These are phyloP conservation scores for Linum tenue DNA, from an alignment of 345 rosid species.

Conservation along the genomic window DNA sequence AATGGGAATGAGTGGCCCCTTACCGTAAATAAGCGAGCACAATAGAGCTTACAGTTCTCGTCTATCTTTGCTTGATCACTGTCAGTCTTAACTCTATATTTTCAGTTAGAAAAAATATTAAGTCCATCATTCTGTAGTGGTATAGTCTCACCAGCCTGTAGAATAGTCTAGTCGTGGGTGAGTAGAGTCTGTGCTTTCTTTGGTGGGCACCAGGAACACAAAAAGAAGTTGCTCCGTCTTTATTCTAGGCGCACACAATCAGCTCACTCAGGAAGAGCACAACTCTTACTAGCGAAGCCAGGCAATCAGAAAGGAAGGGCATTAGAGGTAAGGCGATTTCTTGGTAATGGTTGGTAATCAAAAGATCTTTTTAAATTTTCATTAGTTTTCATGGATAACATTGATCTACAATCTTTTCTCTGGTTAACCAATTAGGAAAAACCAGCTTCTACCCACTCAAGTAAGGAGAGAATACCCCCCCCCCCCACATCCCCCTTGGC, in stretches of 20 bases:
- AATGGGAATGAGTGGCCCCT: neutral
- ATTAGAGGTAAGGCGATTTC: neutral
- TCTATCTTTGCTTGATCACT: neutral
- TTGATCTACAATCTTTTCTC: too few relatives aligned
- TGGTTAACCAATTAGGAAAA: too few relatives aligned
- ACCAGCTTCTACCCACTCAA: too few relatives aligned
- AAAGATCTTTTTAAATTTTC: neutral
- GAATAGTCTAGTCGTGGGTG: neutral
- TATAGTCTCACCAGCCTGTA: neutral
- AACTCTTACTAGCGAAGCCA: neutral
- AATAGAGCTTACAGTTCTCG: neutral
- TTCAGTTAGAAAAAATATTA: neutral
- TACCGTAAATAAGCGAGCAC: neutral
- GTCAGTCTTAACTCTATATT: neutral
- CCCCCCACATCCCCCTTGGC: too few relatives aligned
- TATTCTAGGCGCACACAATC: neutral
- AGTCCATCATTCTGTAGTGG: neutral
- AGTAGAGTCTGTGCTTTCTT: neutral
- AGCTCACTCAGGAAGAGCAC: neutral
- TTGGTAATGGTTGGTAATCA: conserved; percentile 1
- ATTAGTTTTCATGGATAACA: too few relatives aligned
- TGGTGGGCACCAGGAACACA: neutral
- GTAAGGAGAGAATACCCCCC: too few relatives aligned
- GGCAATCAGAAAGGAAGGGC: neutral
- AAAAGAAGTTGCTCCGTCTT: neutral